Conservation (phyloP, 2,329 filamentous ascomycete genomes). For the Diaporthe helianthi region DNA sequence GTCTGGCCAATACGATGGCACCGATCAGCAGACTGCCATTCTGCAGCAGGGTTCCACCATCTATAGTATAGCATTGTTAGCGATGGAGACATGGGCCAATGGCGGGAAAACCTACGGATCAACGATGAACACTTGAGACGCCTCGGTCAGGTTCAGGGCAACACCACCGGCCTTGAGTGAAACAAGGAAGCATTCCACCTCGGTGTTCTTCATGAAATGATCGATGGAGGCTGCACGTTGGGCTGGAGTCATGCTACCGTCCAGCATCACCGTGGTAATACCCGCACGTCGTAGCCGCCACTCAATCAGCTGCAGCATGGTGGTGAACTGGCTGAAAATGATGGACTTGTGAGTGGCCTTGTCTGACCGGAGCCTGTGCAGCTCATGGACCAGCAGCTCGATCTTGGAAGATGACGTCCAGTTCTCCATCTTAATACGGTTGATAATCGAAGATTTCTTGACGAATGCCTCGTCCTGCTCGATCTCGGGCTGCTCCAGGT, state of each 20-base stretch:
- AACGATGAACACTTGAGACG: slow-evolving; percentile 92
- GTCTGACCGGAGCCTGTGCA: slow-evolving; percentile 89
- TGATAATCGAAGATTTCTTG: slow-evolving; percentile 97
- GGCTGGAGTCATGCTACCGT: slow-evolving; percentile 94
- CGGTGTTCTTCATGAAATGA: slow-evolving; percentile 93
- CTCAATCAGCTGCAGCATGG: slow-evolving; percentile 95
- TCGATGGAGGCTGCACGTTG: slow-evolving; percentile 94
- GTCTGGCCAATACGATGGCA: slow-evolving; percentile 96
- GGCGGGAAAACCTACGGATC: slow-evolving; percentile 74
- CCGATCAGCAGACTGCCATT: slow-evolving; percentile 96
- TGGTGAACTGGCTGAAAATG: slow-evolving; percentile 96
- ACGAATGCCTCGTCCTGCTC: slow-evolving; percentile 87
- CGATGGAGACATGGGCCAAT: slow-evolving; percentile 10
- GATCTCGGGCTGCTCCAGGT: slow-evolving; percentile 93
- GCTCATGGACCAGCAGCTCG: slow-evolving; percentile 91
- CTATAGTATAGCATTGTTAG: slow-evolving; percentile 49
- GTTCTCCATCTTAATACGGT: slow-evolving; percentile 97
- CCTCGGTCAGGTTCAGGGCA: slow-evolving; percentile 93
- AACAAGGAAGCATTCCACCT: slow-evolving; percentile 95
- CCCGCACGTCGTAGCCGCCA: slow-evolving; percentile 96
- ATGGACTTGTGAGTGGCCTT: slow-evolving; percentile 96
- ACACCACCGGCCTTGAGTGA: slow-evolving; percentile 96
- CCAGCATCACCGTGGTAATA: slow-evolving; percentile 97
- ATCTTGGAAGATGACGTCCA: slow-evolving; percentile 99
- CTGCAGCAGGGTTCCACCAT: slow-evolving; percentile 99